These are phyloP conservation scores for Tolypocladium paradoxum DNA, from an alignment of 2,329 filamentous ascomycete genomes.

Conservation along the genomic window DNA sequence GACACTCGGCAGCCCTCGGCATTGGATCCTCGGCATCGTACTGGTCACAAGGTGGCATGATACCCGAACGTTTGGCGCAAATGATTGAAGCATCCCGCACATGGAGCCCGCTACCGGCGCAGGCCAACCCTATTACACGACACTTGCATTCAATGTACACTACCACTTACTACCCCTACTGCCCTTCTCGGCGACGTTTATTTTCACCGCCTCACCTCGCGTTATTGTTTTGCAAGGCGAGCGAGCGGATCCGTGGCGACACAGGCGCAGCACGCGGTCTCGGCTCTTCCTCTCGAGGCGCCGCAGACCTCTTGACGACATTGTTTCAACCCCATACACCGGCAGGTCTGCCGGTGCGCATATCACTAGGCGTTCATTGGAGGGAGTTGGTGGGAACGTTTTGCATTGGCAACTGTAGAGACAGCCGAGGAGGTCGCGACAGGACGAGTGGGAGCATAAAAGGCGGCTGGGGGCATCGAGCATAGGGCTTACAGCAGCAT, in stretches of 20 bases:
- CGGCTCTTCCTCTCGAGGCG: background rate
- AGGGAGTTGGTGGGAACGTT: background rate
- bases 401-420: background rate
- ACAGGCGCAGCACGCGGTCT: background rate
- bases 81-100: background rate
- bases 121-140: background rate
- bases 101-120: background rate
- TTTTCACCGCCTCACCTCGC: background rate
- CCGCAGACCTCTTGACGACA: background rate
- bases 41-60: background rate
- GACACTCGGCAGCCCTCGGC: background rate
- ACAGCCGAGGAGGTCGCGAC: background rate
- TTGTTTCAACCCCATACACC: background rate
- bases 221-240: background rate
- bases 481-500: too few species aligned
- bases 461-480: background rate
- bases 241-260: background rate
- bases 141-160: background rate
- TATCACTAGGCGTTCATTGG: background rate
- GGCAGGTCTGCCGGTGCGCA: background rate
- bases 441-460: background rate
- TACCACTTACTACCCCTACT: background rate
- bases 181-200: background rate
- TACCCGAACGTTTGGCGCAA: background rate
- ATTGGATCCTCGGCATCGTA: background rate